Conservation (phyloP, 2,329 filamentous ascomycete genomes). For the Knoxdaviesia proteae region DNA sequence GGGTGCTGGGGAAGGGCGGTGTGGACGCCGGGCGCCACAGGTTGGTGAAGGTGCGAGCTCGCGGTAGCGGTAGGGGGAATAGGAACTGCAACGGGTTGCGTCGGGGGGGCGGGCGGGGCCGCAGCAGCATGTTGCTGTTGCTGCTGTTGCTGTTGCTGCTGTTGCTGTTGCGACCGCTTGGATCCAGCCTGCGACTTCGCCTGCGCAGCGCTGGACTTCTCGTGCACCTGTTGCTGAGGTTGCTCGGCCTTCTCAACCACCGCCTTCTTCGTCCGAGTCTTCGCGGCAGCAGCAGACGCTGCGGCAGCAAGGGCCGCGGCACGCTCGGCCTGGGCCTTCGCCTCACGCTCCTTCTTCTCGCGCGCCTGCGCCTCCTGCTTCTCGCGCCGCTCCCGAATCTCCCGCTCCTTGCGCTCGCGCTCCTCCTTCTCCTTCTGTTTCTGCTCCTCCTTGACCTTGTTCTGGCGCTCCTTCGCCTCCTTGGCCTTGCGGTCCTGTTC, state of each 20-base stretch:
- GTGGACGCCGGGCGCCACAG: constrained; percentile 14
- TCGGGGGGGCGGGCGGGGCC: not conserved
- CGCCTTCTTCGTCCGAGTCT: constrained; percentile 49
- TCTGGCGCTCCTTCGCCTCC: constrained; percentile 43
- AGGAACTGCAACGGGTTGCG: not conserved
- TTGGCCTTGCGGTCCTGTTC: constrained; percentile 69
- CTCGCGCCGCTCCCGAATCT: constrained; percentile 40
- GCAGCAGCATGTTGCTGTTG: not conserved
- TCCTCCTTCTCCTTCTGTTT: constrained; percentile 61
- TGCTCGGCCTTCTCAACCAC: constrained; percentile 26
- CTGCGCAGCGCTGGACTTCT: constrained; percentile 16
- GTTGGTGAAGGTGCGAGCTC: not conserved
- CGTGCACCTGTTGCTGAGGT: no score
- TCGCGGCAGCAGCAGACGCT: constrained; percentile 24
- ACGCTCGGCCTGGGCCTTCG: constrained; percentile 7
- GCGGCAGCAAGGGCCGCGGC: constrained; percentile 39
- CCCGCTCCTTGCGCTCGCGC: constrained; percentile 49
- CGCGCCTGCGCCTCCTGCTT: constrained; percentile 34
- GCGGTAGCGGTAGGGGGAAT: not conserved
- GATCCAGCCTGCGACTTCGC: constrained; percentile 42
- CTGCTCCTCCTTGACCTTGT: constrained; percentile 67
- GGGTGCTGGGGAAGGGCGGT: constrained; percentile 36
- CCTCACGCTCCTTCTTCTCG: constrained; percentile 40
- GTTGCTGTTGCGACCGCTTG: not conserved
- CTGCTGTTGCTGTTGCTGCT: not conserved